Base-by-base conservation (phyloP, 805 yeast genomes). In the Candida sakaeoensis region DNA sequence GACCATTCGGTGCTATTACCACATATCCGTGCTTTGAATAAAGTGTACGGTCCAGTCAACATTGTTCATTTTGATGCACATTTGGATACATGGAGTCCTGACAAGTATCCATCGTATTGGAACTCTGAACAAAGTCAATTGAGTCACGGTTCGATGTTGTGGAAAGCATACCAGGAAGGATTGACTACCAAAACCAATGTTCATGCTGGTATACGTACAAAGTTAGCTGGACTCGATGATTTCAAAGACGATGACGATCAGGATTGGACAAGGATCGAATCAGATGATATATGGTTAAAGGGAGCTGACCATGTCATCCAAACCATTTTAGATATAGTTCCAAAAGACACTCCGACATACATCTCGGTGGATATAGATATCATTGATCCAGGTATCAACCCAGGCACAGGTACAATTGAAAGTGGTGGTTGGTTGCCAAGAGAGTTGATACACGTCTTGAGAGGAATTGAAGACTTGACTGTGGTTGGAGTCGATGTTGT, bases 21-120 rank as follows among this genome's bases (percentile, higher is more conserved):
- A 2, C 86, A 82, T 46, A 60, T 85, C 43, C 69, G 95, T 48
- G 82, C 86, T 0, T 66, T 83, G 41, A 57, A 75, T 44, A 64
- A 75, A 38, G 52, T 74, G 15, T 76, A 85, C 52, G 93, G 91
- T 1, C 78, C 78, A 14, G 60, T 86, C 36, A 78, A 86, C 16
- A 79, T 86, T 26, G 75, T 86, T 41, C 95, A 86, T 60, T 84
- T 86, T 50, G 95, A 86, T 55, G 91, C 93, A 10, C 95, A 85
- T 61, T 70, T 85, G 48, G 95, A 86, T 57, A 85, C 95, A 4
- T 75, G 89, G 91, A 57, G 79, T 46, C 93, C 95, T 8, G 69
- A 75, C 44, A 74, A 79, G 55, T 85, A 84, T 53, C 84, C 86
- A 17, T 64, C 79, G 13, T 75, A 70, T 52, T 77, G 82, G 82